Evolutionary conservation across 257 asterid genomes (phyloP), one percentile per base, ranked within the genome.

Genomic region (Verbena officinalis): DNA sequence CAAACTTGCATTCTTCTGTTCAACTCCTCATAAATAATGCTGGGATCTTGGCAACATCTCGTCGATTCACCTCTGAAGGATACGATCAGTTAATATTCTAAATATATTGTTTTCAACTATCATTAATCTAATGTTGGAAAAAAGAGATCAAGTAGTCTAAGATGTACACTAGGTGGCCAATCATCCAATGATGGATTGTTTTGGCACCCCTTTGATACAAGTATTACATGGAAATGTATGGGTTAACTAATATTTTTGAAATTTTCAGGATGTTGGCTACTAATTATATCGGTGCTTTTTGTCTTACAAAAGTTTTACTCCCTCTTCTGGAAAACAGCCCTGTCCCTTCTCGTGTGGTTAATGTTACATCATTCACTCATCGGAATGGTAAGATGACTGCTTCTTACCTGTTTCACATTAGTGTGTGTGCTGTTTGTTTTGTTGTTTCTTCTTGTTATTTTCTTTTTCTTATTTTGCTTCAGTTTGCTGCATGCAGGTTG

Each of bases 21-120:
- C 98, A 92, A 65, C 77, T 92, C 65, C 78, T 92, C 70, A 82
- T 92, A 79, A 92, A 92, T 81, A 87, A 92, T 77, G 97, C 96
- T 63, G 98, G 97, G 65, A 84, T 89, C 75, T 75, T 92, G 43
- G 94, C 97, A 51, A 89, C 94, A 42, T 82, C 95, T 15, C 12
- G 64, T 68, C 82, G 97, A 81, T 27, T 78, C 77, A 85, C 89
- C 43, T 64, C 78, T 46, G 87, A 90, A 77, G 91, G 85, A 65
- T 87, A 73, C 59, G 97, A 92, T 71, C 67, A 78, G 96, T 92
- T 80, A 89, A 23, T 72, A 55, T 71, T 68, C 67, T 52, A 59
- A 40, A 49, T 7, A 31, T 13, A 31, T 50, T 59, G 63, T 33
- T 42, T 42, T 24, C 33, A 24, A 52, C 53, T 38, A 22, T 53